phyloP scores from a whole-genome alignment of 805 yeast species.

The Candida adriatica region DNA sequence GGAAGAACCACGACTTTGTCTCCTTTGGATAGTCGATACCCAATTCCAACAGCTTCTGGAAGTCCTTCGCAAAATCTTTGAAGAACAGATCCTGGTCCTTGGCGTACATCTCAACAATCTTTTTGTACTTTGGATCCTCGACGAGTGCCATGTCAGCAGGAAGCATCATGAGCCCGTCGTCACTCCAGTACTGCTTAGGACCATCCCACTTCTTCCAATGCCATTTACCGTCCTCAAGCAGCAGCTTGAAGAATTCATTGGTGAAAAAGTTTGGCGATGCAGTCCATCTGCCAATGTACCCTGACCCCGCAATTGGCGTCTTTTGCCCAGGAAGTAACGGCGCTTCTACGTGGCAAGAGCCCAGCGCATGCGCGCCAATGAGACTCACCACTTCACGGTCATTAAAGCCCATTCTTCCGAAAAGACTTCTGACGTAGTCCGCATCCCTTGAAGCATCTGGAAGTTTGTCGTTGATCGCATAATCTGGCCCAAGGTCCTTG shows the following conservation, averaged over 20 bases:
- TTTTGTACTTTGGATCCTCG: conserved; percentile 51
- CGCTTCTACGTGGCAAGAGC: conserved; percentile 58
- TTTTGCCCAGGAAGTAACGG: conserved; percentile 20
- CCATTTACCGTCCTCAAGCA: conserved; percentile 47
- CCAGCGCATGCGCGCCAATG: conserved; percentile 71
- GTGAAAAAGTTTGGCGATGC: conserved; percentile 67
- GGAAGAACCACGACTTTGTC: conserved; percentile 39
- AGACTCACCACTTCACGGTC: conserved; percentile 71
- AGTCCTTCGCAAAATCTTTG: conserved; percentile 58
- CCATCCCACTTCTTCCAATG: conserved; percentile 53
- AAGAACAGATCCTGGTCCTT: conserved; percentile 55
- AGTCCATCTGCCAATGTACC: conserved; percentile 90
- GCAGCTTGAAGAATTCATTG: conserved; percentile 62
- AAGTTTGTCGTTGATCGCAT: conserved; percentile 60
- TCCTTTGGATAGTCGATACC: conserved; percentile 55
- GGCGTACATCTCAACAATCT: conserved; percentile 64
- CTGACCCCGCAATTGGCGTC: conserved; percentile 40
- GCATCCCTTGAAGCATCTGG: conserved; percentile 69
- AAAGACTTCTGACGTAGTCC: conserved; percentile 56
- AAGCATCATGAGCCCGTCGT: conserved; percentile 74
- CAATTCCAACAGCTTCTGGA: conserved; percentile 64
- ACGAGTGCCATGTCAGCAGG: conserved; percentile 71
- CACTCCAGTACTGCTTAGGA: conserved; percentile 53
- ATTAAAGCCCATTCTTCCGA: conserved; percentile 57
- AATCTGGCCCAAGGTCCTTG: conserved; percentile 43